Evolutionary conservation across 2,329 filamentous ascomycete genomes (phyloP), one percentile per base, ranked within the genome.

Genomic region (Diaporthe australafricana): DNA sequence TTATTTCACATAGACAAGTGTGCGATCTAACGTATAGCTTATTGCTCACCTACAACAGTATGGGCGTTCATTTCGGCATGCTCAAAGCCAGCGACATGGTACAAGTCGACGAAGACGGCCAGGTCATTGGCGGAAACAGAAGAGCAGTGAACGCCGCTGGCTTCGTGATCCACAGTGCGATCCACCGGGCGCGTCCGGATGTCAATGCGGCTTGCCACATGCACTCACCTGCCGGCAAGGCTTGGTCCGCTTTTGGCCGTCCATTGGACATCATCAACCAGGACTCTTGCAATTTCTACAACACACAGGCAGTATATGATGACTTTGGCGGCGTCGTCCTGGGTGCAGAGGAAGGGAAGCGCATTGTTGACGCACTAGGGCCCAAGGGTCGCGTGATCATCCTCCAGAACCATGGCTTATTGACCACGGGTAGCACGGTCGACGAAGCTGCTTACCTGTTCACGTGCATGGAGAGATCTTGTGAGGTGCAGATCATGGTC

Each of bases 401-500:
- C 62, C 79, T 94, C 48, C 84, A 90, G 75, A 94, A 94, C 77
- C 92, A 94, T 77, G 92, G 92, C 0, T 81, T 94, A 5, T 78
- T 94, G 52, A 93, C 91, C 0, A 89, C 91, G 0, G 92, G 92
- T 0, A 78, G 79, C 0, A 94, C 92, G 0, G 90, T 94, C 3
- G 92, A 92, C 74, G 92, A 94, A 80, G 92, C 92, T 0, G 91
- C 90, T 0, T n/a, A n/a, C n/a, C n/a, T n/a, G n/a, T n/a, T n/a
- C n/a, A n/a, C n/a, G n/a, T n/a, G n/a, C n/a, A n/a, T n/a, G n/a
- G n/a, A n/a, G n/a, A n/a, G n/a, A n/a, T n/a, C n/a, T n/a, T n/a
- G n/a, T n/a, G n/a, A n/a, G n/a, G n/a, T n/a, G n/a, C n/a, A n/a
- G n/a, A n/a, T n/a, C n/a, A n/a, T n/a, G n/a, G n/a, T n/a, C n/a